phyloP scores from a whole-genome alignment of 2,329 filamentous ascomycete genomes.

The Nemania sp. region DNA sequence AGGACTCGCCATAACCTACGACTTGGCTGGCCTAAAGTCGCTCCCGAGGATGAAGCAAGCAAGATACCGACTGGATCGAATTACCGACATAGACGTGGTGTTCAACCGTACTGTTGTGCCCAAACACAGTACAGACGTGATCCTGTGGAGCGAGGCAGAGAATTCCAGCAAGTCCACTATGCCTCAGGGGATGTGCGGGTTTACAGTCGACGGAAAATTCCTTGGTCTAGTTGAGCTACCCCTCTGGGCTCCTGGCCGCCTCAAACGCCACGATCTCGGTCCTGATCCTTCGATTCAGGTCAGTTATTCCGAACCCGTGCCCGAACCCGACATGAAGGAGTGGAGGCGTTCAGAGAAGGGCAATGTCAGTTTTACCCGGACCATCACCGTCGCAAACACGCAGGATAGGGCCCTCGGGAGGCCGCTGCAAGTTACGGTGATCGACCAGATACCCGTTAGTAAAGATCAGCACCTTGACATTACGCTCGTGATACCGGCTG shows the following conservation, averaged over 20 bases:
- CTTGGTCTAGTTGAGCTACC: constrained; percentile 69
- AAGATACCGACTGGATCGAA: constrained; percentile 70
- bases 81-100: constrained; percentile 62
- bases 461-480: constrained; percentile 69
- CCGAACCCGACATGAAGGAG: too few relatives aligned
- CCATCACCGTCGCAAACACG: constrained; percentile 64
- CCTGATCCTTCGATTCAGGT: constrained; percentile 69
- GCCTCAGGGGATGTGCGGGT: constrained; percentile 65
- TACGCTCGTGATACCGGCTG: constrained; percentile 62
- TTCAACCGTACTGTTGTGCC: constrained; percentile 71
- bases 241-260: too few relatives aligned
- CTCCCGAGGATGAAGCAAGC: constrained; percentile 62
- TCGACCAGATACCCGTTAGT: constrained; percentile 72
- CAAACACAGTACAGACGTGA: constrained; percentile 70
- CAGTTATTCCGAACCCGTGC: constrained; percentile 68
- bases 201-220: constrained; percentile 74
- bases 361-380: constrained; percentile 62
- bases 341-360: constrained; percentile 65
- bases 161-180: constrained; percentile 69
- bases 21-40: constrained; percentile 69
- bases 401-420: constrained; percentile 52
- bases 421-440: constrained; percentile 61
- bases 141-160: constrained; percentile 67
- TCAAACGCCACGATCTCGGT: too few relatives aligned
- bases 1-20: constrained; percentile 71